phyloP scores from a whole-genome alignment of 2,329 filamentous ascomycete genomes.

The Penicillium occitanis region DNA sequence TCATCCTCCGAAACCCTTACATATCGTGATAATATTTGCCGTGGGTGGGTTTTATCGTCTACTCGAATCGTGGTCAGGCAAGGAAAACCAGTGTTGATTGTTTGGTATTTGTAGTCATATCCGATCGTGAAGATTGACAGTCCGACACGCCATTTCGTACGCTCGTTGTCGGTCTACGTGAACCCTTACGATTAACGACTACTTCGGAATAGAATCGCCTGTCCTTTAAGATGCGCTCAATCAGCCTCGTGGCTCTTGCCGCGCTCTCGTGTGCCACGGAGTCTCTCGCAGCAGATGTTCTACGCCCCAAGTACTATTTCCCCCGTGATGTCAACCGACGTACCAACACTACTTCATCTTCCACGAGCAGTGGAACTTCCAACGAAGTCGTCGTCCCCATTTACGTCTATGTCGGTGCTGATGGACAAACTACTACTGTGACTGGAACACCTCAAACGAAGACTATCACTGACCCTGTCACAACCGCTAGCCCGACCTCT shows the following conservation, averaged over 20 bases:
- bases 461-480: background rate
- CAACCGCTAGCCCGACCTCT: slow-evolving; percentile 21
- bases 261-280: slow-evolving; percentile 37
- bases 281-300: slow-evolving; percentile 27
- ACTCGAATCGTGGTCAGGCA: background rate
- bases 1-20: slow-evolving; percentile 8
- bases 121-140: slow-evolving; percentile 11
- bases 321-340: slow-evolving; percentile 35
- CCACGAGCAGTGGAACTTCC: slow-evolving; percentile 12
- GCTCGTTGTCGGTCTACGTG: background rate
- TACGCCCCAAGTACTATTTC: slow-evolving; percentile 39
- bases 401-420: slow-evolving; percentile 22
- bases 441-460: slow-evolving; percentile 19
- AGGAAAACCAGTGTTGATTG: slow-evolving; percentile 1
- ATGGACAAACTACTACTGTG: slow-evolving; percentile 22
- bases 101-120: slow-evolving; percentile 7
- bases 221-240: slow-evolving; percentile 32
- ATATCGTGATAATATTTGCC: slow-evolving; percentile 12
- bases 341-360: slow-evolving; percentile 18
- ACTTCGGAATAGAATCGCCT: background rate
- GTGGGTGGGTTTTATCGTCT: slow-evolving; percentile 3
- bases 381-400: slow-evolving; percentile 7
- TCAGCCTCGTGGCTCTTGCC: slow-evolving; percentile 32
- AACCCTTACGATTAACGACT: slow-evolving; percentile 11
- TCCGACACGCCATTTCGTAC: slow-evolving; percentile 1